Percentiles rank a stretch among this genome's conserved stretches.
Conservation (phyloP, 257 asterid species). For the Nicotiana obtusifolia region DNA sequence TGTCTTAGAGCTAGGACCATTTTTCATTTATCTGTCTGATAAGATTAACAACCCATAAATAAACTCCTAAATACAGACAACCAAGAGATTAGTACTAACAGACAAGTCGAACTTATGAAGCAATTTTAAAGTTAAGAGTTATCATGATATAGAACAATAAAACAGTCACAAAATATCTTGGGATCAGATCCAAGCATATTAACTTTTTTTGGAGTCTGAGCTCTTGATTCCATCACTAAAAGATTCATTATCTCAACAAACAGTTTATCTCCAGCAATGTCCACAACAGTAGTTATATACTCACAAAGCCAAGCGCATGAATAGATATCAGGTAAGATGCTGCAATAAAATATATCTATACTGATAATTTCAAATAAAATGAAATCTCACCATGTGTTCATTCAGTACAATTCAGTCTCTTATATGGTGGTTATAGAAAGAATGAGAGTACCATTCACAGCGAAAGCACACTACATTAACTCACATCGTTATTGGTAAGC, state of each 20-base stretch:
- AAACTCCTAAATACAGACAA: background rate
- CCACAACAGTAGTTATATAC: background rate
- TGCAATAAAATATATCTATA: background rate
- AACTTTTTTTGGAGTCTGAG: background rate
- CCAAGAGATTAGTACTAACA: background rate
- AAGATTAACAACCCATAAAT: too few relatives aligned
- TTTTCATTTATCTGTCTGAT: background rate
- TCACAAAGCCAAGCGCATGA: background rate
- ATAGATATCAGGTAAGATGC: background rate
- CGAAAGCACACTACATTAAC: conserved; percentile 17
- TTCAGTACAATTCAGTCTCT: background rate
- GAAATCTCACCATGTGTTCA: background rate
- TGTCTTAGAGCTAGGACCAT: background rate
- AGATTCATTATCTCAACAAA: background rate
- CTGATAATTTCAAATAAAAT: background rate
- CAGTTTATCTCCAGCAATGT: background rate
- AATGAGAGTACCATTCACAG: background rate
- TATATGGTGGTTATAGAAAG: background rate
- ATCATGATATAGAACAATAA: background rate
- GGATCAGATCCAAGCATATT: background rate
- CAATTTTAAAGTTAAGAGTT: too few relatives aligned
- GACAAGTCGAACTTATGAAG: background rate
- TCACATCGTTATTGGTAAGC: conserved; percentile 76
- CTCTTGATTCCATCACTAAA: background rate
- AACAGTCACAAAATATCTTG: background rate